Base-by-base conservation (phyloP, 768 basidiomycete genomes). In the Rhodotorula toruloides region DNA sequence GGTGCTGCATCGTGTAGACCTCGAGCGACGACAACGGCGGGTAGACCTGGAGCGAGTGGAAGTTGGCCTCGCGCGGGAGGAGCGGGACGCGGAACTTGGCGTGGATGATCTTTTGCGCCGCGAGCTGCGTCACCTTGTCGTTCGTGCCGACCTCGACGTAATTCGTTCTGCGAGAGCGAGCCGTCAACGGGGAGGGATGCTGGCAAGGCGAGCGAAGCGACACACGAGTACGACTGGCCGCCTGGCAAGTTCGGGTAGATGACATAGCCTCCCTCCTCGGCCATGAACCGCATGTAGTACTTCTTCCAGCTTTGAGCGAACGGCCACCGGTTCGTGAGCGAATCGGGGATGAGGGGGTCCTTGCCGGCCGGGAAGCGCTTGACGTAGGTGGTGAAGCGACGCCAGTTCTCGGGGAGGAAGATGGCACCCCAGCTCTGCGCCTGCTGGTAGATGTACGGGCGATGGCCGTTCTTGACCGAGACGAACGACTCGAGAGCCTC, bases 371-470 rank as follows among this genome's bases (percentile, higher is more conserved):
- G 31, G 29, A 58, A 53, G 52, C 19, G 6, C 36, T 3, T 14
- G 3, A 53, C 21, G 27, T 19, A 53, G 3, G 27, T 36, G 22
- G 31, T 53, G 52, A 47, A 58, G 9, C 31, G 27, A 14, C 57
- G 25, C 57, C 57, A 58, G 3, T 43, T n/a, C 22, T 58, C 57
- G 25, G 57, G 57, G 44, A 58, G 13, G 43, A 46, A 46, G 34
- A 58, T 34, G 44, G 43, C 42, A 44, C 57, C 57, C 57, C 57
- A 58, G 57, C 57, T 58, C 32, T 58, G 43, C 43, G 57, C 44
- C 22, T 58, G 57, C 57, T 58, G 57, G 57, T 58, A 58, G 57
- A 46, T 34, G 57, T 47, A 58, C 5, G 44, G 43, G 1, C 7
- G 4, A 31, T 58, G 43, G 32, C 36, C 36, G 31, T 47, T 47